Evolutionary conservation across 805 yeast genomes (phyloP), one percentile per base, ranked within the genome.

Genomic region (Candida rishiriensis): DNA sequence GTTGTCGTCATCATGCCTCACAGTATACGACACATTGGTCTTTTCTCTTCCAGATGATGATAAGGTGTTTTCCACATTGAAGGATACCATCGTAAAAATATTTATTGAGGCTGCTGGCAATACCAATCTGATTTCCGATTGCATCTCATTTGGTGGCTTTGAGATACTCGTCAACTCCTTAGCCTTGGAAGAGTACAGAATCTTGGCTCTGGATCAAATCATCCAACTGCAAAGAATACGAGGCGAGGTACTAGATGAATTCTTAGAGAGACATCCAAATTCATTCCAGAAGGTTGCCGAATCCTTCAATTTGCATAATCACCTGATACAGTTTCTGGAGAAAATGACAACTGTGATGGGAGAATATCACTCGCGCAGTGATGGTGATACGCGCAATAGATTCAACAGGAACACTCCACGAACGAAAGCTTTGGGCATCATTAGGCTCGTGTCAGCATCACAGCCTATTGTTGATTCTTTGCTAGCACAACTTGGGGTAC

Each of bases 61-160:
- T 13, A 36, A 36, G 30, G 39, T 34, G 36, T 43, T 38, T 17
- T 47, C 42, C 21, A 10, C n/a, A 8, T 39, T 40, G 17, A 40
- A 45, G 15, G 42, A 47, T 30, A 50, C 50, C 35, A 39, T 49
- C 4, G 42, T 47, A 14, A 15, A 28, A 26, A 41, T 53, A 29
- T 53, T 50, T 33, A 31, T 49, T 44, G 50, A 41, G n/a, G 49
- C 54, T 14, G 48, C 46, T 3, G 44, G 49, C 9, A 50, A 50
- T 32, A 35, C 45, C 5, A 16, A 42, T 6, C 31, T 46, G 11
- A 38, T 43, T 3, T 35, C 39, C 12, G 32, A 41, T 1, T 49
- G 53, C 40, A 43, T 33, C 13, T 26, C 51, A 18, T 47, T 35
- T 16, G 52, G 51, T 0, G 56, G 50, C 1, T 43, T 50, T 29